A percentile compares a stretch with the other conserved stretches of the same genome.
Evolutionary conservation across 2,329 filamentous ascomycete genomes (phyloP).

Genomic region (Coniochaeta sp.): DNA sequence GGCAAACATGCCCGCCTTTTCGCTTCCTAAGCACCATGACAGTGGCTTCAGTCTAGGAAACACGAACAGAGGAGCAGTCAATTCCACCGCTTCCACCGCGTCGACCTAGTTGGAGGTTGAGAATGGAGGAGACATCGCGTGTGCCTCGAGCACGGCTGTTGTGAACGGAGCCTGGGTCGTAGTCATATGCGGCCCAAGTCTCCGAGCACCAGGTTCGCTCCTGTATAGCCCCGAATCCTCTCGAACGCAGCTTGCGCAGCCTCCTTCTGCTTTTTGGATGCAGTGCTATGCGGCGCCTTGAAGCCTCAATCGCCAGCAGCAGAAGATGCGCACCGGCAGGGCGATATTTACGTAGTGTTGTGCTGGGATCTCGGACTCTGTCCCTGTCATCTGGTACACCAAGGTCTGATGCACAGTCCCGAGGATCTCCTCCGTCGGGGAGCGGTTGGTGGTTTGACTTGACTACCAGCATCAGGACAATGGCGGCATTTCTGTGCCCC

Average conservation of each 20-base stretch:
- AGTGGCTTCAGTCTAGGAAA: not conserved
- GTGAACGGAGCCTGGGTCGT: no score
- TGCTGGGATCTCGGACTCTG: conserved; percentile 8
- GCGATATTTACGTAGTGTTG: no score
- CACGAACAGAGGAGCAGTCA: no score
- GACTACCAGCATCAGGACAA: conserved; percentile 8
- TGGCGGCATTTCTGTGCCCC: conserved; percentile 5
- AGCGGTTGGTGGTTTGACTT: conserved; percentile 17
- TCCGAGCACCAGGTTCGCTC: conserved; percentile 28
- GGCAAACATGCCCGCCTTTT: no score
- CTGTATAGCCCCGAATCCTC: conserved; percentile 29
- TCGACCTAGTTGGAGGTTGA: no score
- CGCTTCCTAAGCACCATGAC: not conserved
- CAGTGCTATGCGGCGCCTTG: no score
- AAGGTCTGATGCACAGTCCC: conserved; percentile 19
- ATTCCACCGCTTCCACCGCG: not conserved
- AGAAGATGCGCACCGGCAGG: no score
- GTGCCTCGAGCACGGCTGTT: no score
- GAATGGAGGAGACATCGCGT: no score
- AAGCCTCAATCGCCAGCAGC: no score
- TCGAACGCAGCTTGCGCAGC: conserved; percentile 25
- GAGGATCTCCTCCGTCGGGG: conserved; percentile 24
- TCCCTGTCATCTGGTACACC: conserved; percentile 25
- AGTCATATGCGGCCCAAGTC: conserved; percentile 9
- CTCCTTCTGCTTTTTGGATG: conserved; percentile 20